These are phyloP conservation scores for Camellia granthamiana DNA, from an alignment of 148 eudicot species.

Conservation along the genomic window DNA sequence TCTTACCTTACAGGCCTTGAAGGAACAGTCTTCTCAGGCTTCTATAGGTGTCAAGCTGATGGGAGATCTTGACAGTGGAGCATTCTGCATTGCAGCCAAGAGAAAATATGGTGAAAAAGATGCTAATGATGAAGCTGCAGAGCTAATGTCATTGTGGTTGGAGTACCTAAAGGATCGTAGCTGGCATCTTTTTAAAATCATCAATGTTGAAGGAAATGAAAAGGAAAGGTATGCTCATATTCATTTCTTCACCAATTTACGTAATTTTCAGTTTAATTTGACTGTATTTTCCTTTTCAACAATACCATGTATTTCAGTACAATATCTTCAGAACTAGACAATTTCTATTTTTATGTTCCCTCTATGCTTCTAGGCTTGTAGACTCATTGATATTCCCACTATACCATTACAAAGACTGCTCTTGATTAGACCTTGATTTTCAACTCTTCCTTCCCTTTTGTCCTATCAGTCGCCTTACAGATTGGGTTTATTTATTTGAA, in stretches of 20 bases:
- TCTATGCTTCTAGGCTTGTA: background rate
- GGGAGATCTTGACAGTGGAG: constrained; percentile 46
- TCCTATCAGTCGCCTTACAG: background rate
- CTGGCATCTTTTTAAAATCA: constrained; percentile 56
- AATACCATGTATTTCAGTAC: background rate
- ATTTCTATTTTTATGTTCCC: background rate
- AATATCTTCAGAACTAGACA: background rate
- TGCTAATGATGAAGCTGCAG: constrained; percentile 25
- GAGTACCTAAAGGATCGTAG: constrained; percentile 34
- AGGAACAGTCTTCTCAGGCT: constrained; percentile 23
- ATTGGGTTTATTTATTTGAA: background rate
- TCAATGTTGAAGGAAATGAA: constrained; percentile 10
- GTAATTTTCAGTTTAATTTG: background rate
- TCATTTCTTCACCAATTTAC: background rate
- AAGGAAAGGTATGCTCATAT: constrained; percentile 24
- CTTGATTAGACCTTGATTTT: background rate
- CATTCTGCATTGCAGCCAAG: constrained; percentile 35
- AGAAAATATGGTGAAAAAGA: constrained; percentile 26
- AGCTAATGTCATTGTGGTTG: constrained; percentile 48
- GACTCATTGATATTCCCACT: background rate
- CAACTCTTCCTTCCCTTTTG: background rate
- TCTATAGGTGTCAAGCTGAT: constrained; percentile 47
- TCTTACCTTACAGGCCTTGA: constrained; percentile 23
- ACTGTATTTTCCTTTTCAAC: background rate
- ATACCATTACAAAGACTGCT: background rate